phyloP scores from a whole-genome alignment of 1,139 yeast species.

The Spencermartinsiella ligniputridi region DNA sequence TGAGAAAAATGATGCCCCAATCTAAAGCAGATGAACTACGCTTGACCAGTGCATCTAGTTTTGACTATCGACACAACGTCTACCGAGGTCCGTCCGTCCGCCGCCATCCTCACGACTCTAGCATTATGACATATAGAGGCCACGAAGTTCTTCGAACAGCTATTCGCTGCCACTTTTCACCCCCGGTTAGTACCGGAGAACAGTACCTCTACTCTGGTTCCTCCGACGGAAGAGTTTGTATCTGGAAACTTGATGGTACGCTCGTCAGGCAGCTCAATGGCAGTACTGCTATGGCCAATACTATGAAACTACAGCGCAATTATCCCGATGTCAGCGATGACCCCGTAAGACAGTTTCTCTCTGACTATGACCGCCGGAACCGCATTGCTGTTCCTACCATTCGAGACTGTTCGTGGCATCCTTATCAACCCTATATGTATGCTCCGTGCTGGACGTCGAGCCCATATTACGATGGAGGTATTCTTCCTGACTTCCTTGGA shows the following conservation, averaged over 20 bases:
- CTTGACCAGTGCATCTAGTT: slow-evolving; percentile 19
- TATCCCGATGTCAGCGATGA: slow-evolving; percentile 4
- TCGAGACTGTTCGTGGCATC: slow-evolving; percentile 23
- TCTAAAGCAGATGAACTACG: slow-evolving; percentile 11
- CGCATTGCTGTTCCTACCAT: slow-evolving; percentile 7
- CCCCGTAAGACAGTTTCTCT: slow-evolving; percentile 7
- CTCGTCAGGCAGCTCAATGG: slow-evolving; percentile 18
- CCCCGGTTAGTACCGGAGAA: slow-evolving; percentile 26
- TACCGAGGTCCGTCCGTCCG: slow-evolving; percentile 22
- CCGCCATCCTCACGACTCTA: slow-evolving; percentile 27
- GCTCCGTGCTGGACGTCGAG: slow-evolving; percentile 17
- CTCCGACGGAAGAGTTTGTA: slow-evolving; percentile 28
- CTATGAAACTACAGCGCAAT: slow-evolving; percentile 15
- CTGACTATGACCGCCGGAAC: slow-evolving; percentile 4
- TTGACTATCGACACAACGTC: slow-evolving; percentile 27
- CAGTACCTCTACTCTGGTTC: slow-evolving; percentile 34
- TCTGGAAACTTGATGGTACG: slow-evolving; percentile 33
- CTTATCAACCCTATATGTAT: slow-evolving; percentile 17
- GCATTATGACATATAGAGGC: slow-evolving; percentile 32
- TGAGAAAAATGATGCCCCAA: slow-evolving; percentile 22
- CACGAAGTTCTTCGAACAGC: slow-evolving; percentile 31
- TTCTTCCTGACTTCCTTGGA: slow-evolving; percentile 4
- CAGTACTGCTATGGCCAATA: slow-evolving; percentile 17
- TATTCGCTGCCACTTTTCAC: slow-evolving; percentile 34
- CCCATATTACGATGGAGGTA: slow-evolving; percentile 7